These are phyloP conservation scores for Penicillium mononematosum DNA, from an alignment of 495 filamentous ascomycete species.

Conservation along the genomic window DNA sequence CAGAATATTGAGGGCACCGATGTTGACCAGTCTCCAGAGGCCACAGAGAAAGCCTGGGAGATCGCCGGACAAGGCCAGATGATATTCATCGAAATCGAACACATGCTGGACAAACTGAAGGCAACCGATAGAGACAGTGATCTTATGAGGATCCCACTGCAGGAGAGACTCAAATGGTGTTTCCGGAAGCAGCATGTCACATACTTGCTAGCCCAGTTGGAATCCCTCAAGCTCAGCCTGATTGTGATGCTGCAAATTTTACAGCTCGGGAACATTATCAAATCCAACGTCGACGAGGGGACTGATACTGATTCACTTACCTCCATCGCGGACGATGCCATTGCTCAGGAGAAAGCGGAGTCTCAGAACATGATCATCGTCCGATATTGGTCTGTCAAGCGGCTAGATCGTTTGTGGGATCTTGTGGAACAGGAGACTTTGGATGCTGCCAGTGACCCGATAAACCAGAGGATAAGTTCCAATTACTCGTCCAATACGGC, in stretches of 20 bases:
- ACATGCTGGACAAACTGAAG: slow-evolving; percentile 43
- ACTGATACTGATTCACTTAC: neutral
- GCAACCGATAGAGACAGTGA: slow-evolving; percentile 34
- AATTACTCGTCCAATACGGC: slow-evolving; percentile 18
- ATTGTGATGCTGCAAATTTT: slow-evolving; percentile 43
- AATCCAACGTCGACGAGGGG: slow-evolving; percentile 1
- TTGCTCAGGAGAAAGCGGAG: slow-evolving; percentile 45
- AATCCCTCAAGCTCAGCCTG: slow-evolving; percentile 46
- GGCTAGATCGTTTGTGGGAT: slow-evolving; percentile 42
- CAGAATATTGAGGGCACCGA: slow-evolving; percentile 32
- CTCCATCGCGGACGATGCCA: slow-evolving; percentile 24
- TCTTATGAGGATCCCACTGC: slow-evolving; percentile 30
- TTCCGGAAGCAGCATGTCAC: slow-evolving; percentile 46
- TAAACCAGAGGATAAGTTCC: slow-evolving; percentile 28
- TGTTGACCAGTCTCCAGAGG: slow-evolving; percentile 29
- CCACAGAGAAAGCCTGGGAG: slow-evolving; percentile 41
- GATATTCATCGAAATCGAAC: slow-evolving; percentile 46
- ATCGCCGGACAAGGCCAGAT: slow-evolving; percentile 41
- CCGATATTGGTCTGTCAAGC: slow-evolving; percentile 44
- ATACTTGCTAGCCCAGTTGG: slow-evolving; percentile 46
- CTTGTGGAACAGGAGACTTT: slow-evolving; percentile 37
- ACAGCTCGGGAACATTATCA: slow-evolving; percentile 36
- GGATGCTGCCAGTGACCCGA: slow-evolving; percentile 31
- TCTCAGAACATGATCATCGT: slow-evolving; percentile 50
- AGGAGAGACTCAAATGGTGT: slow-evolving; percentile 44